phyloP scores from a whole-genome alignment of 2,329 filamentous ascomycete genomes.

The Penicillium sp. region DNA sequence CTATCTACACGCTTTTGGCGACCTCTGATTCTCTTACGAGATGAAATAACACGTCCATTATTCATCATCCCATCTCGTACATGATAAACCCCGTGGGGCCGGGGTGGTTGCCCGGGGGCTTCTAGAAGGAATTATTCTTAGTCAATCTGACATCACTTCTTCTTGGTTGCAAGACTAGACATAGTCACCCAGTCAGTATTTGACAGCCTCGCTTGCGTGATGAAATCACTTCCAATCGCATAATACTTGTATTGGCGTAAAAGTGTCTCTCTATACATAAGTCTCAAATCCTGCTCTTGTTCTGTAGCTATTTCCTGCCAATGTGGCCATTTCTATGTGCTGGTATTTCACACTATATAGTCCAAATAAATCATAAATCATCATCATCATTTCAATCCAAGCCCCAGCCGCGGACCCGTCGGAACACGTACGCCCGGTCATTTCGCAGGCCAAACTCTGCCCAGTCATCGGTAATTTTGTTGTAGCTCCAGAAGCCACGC shows the following conservation, averaged over 20 bases:
- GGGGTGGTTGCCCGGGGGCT: background rate
- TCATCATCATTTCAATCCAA: conserved; percentile 34
- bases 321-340: background rate
- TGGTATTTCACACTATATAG: background rate
- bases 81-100: background rate
- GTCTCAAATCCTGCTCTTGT: background rate
- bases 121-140: conserved; percentile 1
- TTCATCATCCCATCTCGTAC: background rate
- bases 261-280: too few species aligned
- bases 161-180: background rate
- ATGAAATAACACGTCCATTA: background rate
- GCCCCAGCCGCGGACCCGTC: conserved; percentile 62
- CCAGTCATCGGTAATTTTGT: conserved; percentile 87
- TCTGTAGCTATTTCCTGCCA: background rate
- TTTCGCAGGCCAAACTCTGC: conserved; percentile 72
- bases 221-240: background rate
- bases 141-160: background rate
- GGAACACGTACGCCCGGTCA: conserved; percentile 63
- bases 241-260: too few species aligned
- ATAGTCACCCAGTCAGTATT: background rate
- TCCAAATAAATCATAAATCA: background rate
- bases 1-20: background rate
- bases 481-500: conserved; percentile 91
- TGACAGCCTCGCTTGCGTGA: background rate
- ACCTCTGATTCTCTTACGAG: background rate